Conservation (phyloP, 805 yeast species). For the Spencermartinsiella europaea region DNA sequence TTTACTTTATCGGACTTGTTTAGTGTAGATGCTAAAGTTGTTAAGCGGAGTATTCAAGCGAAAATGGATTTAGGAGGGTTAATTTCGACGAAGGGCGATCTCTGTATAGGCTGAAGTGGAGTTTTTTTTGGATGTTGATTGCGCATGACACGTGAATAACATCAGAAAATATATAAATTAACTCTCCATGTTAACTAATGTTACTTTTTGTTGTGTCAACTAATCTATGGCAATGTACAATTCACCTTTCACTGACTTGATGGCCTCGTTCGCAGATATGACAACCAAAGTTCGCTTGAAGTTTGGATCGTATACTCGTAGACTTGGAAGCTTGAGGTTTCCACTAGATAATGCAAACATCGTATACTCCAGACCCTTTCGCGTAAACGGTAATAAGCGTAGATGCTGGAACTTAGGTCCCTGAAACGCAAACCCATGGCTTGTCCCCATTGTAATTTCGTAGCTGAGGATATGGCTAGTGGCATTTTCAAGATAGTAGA, state of each 20-base stretch:
- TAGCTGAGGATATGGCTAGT: conserved; percentile 65
- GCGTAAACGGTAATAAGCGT: conserved; percentile 59
- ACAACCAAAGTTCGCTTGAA: conserved; percentile 60
- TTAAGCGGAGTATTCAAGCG: no score
- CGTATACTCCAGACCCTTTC: conserved; percentile 32
- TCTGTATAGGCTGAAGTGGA: no score
- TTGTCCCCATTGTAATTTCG: conserved; percentile 41
- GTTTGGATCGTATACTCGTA: conserved; percentile 63
- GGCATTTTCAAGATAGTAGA: conserved; percentile 65
- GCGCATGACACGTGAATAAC: no score
- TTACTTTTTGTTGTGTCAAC: no score
- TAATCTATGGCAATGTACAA: conserved; percentile 2
- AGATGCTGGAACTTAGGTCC: conserved; percentile 32
- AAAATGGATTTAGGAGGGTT: no score
- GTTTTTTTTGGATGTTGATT: no score
- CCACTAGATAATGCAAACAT: conserved; percentile 22
- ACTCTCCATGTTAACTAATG: no score
- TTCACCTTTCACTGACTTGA: conserved; percentile 14
- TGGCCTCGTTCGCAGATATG: conserved; percentile 33
- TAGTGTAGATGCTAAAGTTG: no score
- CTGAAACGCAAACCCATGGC: conserved; percentile 36
- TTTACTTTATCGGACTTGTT: no score
- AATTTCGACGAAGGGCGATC: no score
- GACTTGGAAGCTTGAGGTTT: conserved; percentile 46
- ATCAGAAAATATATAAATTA: no score